Percentiles rank a stretch among this genome's conserved stretches.
Evolutionary conservation across 2,329 filamentous ascomycete species (phyloP).

Genomic region (Dactylellina cionopaga): DNA sequence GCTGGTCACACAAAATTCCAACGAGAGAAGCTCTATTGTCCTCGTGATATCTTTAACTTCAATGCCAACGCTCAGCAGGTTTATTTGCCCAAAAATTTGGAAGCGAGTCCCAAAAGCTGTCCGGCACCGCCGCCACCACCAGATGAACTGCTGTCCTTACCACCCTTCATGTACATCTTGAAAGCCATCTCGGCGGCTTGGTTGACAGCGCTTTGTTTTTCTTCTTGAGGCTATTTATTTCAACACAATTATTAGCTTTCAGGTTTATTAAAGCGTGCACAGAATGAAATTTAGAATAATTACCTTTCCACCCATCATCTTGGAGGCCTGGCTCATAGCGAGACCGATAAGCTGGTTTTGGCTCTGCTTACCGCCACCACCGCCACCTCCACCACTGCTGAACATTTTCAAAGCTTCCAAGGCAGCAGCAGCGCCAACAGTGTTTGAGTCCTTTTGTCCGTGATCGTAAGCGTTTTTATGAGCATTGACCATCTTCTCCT

Average conservation of each 20-base stretch:
- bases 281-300: constrained; percentile 48
- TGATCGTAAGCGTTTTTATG: constrained; percentile 78
- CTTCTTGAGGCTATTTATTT: constrained; percentile 21
- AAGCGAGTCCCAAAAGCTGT: constrained; percentile 28
- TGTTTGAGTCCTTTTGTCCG: constrained; percentile 64
- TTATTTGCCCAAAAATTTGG: constrained; percentile 19
- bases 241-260: constrained; percentile 4
- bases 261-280: constrained; percentile 58
- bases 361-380: constrained; percentile 63
- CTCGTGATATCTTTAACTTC: background rate
- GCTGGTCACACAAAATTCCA: background rate
- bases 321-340: constrained; percentile 87
- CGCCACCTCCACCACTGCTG: constrained; percentile 66
- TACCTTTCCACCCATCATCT: constrained; percentile 74
- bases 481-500: constrained; percentile 74
- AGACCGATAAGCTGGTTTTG: constrained; percentile 85
- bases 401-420: constrained; percentile 86
- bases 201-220: constrained; percentile 52
- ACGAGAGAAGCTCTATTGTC: too few relatives aligned
- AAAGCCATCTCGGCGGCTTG: constrained; percentile 52
- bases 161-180: constrained; percentile 55
- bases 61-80: background rate
- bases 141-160: constrained; percentile 30
- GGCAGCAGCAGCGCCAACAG: constrained; percentile 77
- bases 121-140: constrained; percentile 25